Conservation (phyloP, 495 filamentous ascomycete genomes). For the Penicillium alfredii region DNA sequence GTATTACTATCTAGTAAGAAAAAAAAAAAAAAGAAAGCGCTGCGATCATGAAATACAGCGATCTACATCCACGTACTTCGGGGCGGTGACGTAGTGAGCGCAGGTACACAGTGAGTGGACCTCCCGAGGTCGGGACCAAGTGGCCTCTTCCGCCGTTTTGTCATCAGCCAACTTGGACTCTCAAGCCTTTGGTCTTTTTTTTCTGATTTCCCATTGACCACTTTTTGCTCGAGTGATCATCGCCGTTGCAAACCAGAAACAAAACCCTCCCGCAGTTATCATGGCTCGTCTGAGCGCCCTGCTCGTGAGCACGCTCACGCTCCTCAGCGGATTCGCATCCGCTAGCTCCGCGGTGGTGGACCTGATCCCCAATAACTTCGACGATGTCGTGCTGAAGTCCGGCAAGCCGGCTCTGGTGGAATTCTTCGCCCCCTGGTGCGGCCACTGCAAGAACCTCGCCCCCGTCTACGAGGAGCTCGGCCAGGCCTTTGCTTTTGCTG, state of each 20-base stretch:
- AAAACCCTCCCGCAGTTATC: conserved; percentile 5
- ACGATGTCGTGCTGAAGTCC: conserved; percentile 78
- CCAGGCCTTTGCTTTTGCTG: conserved; percentile 58
- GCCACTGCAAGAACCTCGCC: conserved; percentile 96
- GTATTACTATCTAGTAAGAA: conserved; percentile 27
- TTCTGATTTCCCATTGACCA: conserved; percentile 2
- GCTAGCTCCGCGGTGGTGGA: conserved; percentile 63
- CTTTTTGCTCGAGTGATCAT: conserved; percentile 1
- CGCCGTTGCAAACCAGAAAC: neutral
- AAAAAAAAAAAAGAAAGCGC: conserved; percentile 9
- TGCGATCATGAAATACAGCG: neutral
- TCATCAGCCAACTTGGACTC: conserved; percentile 6
- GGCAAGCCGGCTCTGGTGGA: conserved; percentile 96
- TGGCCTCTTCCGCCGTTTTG: conserved; percentile 22
- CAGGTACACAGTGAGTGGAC: conserved; percentile 8
- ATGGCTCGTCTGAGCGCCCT: conserved; percentile 47
- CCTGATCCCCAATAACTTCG: conserved; percentile 84
- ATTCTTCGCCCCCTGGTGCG: conserved; percentile 99
- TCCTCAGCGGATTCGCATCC: conserved; percentile 37
- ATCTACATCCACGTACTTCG: neutral
- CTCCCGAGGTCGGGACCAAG: conserved; percentile 17
- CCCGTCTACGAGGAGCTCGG: conserved; percentile 95
- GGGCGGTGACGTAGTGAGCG: neutral
- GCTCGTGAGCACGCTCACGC: conserved; percentile 37
- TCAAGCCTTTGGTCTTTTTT: conserved; percentile 5